Base-by-base conservation (phyloP, 352 stramenopile genomes). In the Aphanomyces cochlioides region DNA sequence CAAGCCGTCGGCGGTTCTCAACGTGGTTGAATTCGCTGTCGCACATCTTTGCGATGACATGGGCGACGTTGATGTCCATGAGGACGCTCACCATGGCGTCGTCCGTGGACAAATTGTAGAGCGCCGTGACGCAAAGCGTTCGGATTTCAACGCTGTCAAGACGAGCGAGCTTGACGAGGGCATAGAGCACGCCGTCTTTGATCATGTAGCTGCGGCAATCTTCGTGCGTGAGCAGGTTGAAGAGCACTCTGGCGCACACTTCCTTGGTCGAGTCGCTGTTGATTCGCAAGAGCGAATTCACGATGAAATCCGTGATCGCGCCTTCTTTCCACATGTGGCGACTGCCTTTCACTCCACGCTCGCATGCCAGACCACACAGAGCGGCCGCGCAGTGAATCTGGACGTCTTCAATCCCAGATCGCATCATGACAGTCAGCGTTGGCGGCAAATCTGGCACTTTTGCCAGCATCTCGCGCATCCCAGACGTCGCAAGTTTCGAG, bases 251-350 rank as follows among this genome's bases (percentile, higher is more conserved):
- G 41, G 86, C 81, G 48, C 87, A 95, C 15, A 94, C 88, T 48
- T 83, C 81, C 61, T 96, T 95, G 21, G 87, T 95, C 67, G 84
- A 66, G 54, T 83, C 79, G 69, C 80, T 89, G 72, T 96, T 96
- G 17, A 94, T 77, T n/a, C 87, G 86, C 69, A 96, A 64, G 4
- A 96, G 65, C 19, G 86, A 88, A 73, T 93, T 90, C 36, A 95
- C 89, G 57, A 95, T 91, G 65, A 95, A 95, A 67, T 95, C 89
- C 12, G 87, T 87, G 36, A 88, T 85, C 40, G 83, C 91, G 2
- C 76, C 70, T 56, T 93, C 80, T 7, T 74, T 72, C 84, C 84
- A 92, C 3, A 90, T 57, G 4, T 80, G 83, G 7, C 78, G 81
- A 1, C 71, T 69, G 38, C 67, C 74, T n/a, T 77, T 56, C 34